Conservation (phyloP, 805 yeast species). For the Zygotorulaspora danielsina region DNA sequence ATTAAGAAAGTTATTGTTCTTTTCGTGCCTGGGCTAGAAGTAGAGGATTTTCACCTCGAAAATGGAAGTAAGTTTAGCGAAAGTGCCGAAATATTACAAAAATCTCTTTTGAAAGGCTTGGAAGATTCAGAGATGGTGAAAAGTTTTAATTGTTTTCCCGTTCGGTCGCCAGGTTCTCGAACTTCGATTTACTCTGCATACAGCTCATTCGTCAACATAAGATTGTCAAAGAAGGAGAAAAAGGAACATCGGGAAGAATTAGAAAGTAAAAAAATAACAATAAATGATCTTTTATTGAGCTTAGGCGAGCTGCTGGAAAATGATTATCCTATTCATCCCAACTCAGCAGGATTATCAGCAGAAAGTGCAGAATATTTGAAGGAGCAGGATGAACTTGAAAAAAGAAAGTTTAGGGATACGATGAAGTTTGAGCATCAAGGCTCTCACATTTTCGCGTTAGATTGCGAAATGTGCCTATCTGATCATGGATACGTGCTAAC, state of each 20-base stretch:
- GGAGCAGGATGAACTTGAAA: constrained; percentile 14
- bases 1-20: constrained; percentile 55
- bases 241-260: constrained; percentile 35
- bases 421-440: constrained; percentile 49
- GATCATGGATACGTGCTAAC: constrained; percentile 63
- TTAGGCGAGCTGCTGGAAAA: constrained; percentile 45
- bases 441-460: constrained; percentile 70
- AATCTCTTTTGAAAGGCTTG: constrained; percentile 8
- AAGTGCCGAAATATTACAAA: constrained; percentile 6
- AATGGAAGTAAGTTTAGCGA: constrained; percentile 16
- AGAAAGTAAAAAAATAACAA: constrained; percentile 36
- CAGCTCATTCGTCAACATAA: constrained; percentile 52
- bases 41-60: constrained; percentile 39
- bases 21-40: constrained; percentile 60
- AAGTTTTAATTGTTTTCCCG: constrained; percentile 39
- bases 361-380: constrained; percentile 9
- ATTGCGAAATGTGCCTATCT: constrained; percentile 89
- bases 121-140: constrained; percentile 8
- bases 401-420: constrained; percentile 50
- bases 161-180: constrained; percentile 63
- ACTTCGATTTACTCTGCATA: constrained; percentile 51
- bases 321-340: constrained; percentile 60
- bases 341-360: constrained; percentile 18
- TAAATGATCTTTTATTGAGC: constrained; percentile 52
- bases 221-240: constrained; percentile 54